Percentiles rank a stretch among this genome's conserved stretches.
Evolutionary conservation across 164 flowering plant species (phyloP).

Genomic region (Paratinospora sagittata): DNA sequence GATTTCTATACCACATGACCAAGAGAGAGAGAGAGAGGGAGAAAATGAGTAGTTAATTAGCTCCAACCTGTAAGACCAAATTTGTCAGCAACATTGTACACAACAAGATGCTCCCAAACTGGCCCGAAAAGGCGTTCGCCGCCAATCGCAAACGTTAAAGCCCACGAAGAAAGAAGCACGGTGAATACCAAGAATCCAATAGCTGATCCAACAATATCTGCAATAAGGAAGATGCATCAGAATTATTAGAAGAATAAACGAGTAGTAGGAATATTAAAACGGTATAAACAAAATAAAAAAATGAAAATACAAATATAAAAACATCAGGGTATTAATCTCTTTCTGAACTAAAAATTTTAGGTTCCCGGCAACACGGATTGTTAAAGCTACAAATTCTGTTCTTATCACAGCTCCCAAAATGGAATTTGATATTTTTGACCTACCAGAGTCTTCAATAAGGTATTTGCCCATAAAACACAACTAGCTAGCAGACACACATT

Average conservation of each 20-base stretch:
- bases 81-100: slow-evolving; percentile 78
- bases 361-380: too few relatives aligned
- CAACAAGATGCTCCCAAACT: slow-evolving; percentile 62
- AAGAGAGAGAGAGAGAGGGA: neutral
- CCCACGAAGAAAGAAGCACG: slow-evolving; percentile 64
- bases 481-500: too few relatives aligned
- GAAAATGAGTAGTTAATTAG: slow-evolving; percentile 13
- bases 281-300: neutral
- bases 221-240: slow-evolving; percentile 11
- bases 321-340: too few relatives aligned
- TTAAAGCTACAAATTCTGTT: too few relatives aligned
- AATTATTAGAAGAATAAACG: neutral
- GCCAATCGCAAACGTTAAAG: slow-evolving; percentile 76
- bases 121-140: slow-evolving; percentile 76
- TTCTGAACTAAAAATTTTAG: too few relatives aligned
- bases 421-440: neutral
- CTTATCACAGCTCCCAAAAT: neutral
- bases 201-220: slow-evolving; percentile 85
- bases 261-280: neutral
- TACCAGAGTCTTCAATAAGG: neutral
- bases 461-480: too few relatives aligned
- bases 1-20: neutral
- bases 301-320: too few relatives aligned
- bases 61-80: slow-evolving; percentile 62
- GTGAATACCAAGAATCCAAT: slow-evolving; percentile 53